Conservation (phyloP, 176 grass and related monocot genomes). For the Avena sativa region DNA sequence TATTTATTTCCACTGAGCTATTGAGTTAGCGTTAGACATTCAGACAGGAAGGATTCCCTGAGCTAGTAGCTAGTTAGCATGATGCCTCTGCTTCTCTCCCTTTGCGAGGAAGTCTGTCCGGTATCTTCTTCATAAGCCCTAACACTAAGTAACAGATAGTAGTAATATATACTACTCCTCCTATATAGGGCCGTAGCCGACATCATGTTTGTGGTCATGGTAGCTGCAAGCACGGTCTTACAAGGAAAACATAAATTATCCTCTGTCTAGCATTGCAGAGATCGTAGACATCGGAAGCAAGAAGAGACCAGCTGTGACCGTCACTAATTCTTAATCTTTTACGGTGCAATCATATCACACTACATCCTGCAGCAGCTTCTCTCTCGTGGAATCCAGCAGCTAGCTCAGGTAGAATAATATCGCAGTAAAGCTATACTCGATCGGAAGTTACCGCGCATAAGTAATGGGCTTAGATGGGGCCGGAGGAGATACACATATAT, state of each 20-base stretch:
- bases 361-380: background rate
- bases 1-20: conserved; percentile 8
- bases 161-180: no score
- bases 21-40: background rate
- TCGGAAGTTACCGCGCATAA: conserved; percentile 18
- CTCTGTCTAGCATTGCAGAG: no score
- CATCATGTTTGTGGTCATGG: conserved; percentile 35
- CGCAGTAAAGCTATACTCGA: conserved; percentile 8
- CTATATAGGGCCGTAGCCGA: conserved; percentile 32
- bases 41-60: conserved; percentile 9
- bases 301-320: no score
- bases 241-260: background rate
- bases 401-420: conserved; percentile 37
- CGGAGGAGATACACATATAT: conserved; percentile 39
- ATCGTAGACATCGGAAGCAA: no score
- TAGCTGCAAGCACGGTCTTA: conserved; percentile 18
- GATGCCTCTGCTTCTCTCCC: conserved; percentile 33
- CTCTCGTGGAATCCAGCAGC: no score
- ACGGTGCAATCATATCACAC: background rate
- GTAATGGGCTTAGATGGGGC: conserved; percentile 37
- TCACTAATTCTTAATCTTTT: background rate
- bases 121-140: conserved; percentile 36
- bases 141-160: background rate
- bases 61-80: background rate
- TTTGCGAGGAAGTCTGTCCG: conserved; percentile 44